Evolutionary conservation across 1,284 basidiomycete species (phyloP).

Genomic region (Vanrija sp.): DNA sequence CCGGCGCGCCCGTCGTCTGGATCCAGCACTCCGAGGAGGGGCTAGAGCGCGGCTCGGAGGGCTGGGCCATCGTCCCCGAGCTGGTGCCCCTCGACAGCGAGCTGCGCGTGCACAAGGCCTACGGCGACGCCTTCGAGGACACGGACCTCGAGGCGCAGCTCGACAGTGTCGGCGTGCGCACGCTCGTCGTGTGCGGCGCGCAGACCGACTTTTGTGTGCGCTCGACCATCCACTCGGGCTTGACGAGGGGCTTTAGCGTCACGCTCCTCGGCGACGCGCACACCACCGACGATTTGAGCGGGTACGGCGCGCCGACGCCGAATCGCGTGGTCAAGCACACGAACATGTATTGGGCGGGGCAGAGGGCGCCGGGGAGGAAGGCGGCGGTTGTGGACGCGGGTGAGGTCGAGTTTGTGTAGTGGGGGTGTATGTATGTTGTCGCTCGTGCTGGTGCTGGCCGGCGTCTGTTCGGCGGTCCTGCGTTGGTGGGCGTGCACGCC

Average conservation of each 20-base stretch:
- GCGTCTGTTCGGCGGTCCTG: no score
- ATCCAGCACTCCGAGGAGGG: slow-evolving; percentile 2
- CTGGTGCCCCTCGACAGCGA: background rate
- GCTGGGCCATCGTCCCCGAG: background rate
- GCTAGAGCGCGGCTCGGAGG: background rate
- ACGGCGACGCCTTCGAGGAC: slow-evolving; percentile 1
- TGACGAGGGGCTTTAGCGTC: background rate
- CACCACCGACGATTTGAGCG: slow-evolving; percentile 2
- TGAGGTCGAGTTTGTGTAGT: no score
- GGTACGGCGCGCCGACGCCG: background rate
- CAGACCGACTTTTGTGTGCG: slow-evolving; percentile 7
- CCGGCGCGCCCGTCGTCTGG: slow-evolving; percentile 3
- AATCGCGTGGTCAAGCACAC: no score
- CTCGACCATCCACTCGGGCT: background rate
- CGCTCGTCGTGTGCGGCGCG: slow-evolving; percentile 2
- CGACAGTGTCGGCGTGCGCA: background rate
- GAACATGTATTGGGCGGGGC: no score
- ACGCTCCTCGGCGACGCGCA: slow-evolving; percentile 5
- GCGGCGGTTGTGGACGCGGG: no score
- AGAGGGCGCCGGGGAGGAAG: no score
- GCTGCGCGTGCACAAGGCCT: background rate
- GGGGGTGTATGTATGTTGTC: no score
- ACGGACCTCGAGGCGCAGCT: background rate
- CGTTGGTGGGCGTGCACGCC: no score
- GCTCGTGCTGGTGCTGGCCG: no score